Conservation (phyloP, 768 basidiomycete species). For the Baorangia bicolor region DNA sequence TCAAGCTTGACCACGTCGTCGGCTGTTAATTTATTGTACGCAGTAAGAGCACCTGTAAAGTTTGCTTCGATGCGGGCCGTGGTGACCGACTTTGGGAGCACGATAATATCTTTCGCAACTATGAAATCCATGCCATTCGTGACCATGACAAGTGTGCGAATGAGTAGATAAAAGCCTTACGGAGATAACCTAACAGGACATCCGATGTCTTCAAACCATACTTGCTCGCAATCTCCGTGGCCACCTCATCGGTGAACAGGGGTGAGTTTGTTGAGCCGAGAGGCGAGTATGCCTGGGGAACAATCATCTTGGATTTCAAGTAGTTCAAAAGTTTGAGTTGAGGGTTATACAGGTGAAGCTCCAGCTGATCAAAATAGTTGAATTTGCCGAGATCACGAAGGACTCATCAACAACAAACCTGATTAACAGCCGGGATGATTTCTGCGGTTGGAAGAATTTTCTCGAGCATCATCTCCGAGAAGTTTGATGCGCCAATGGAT, state of each 20-base stretch:
- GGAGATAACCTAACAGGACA: constrained; percentile 60
- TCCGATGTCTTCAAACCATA: constrained; percentile 54
- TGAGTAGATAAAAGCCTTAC: constrained; percentile 35
- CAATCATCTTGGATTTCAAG: constrained; percentile 63
- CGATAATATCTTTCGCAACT: constrained; percentile 65
- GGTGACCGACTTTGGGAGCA: constrained; percentile 78
- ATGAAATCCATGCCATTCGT: constrained; percentile 1
- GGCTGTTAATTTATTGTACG: constrained; percentile 43
- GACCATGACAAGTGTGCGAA: constrained; percentile 7
- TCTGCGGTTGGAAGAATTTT: constrained; percentile 65
- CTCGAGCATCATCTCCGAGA: constrained; percentile 64
- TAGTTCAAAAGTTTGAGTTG: constrained; percentile 66
- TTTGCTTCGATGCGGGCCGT: constrained; percentile 64
- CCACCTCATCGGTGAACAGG: constrained; percentile 60
- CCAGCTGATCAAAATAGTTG: constrained; percentile 45
- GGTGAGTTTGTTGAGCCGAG: constrained; percentile 70
- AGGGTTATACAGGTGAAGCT: constrained; percentile 73
- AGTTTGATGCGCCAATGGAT: constrained; percentile 76
- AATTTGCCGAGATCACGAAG: not conserved
- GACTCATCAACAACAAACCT: constrained; percentile 44
- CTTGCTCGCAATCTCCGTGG: constrained; percentile 57
- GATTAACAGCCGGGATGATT: constrained; percentile 71
- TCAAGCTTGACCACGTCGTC: constrained; percentile 59
- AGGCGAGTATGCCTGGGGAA: constrained; percentile 79
- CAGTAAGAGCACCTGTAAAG: constrained; percentile 49